Base-by-base conservation (phyloP, 2,329 filamentous ascomycete genomes). In the Cytospora chrysosperma region DNA sequence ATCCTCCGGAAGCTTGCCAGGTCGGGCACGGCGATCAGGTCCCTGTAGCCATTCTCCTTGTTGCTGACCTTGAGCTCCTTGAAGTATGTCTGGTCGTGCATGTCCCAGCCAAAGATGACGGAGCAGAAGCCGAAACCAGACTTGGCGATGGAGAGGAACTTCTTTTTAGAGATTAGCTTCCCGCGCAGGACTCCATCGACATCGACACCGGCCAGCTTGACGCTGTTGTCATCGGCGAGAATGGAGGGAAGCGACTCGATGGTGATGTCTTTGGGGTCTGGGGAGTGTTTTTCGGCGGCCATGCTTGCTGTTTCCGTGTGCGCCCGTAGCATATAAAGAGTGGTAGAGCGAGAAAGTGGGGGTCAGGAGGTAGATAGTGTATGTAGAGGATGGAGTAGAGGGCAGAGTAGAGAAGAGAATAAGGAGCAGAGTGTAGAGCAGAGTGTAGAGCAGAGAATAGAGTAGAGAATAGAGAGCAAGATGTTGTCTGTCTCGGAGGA, bases 71-170 rank as follows among this genome's bases (percentile, higher is more conserved):
- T 85, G 67, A 97, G 85, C 77, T 97, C 93, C 70, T 84, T 87
- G 74, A 91, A 88, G 76, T 97, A 97, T 13, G 92, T 96, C 79
- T 87, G 83, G 73, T 97, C 93, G 76, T 97, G 93, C 92, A 97
- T 96, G 77, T 97, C 93, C 93, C 93, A 97, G 74, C 93, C 93
- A 72, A 96, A 97, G 68, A 97, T 87, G 69, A 97, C 92, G 24
- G 91, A 95, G 81, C 93, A 97, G 81, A 97, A 97, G 60, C 93
- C 93, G 70, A 97, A 97, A 58, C 93, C 93, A 52, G 87, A 84
- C 50, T 85, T 77, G n/a, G 88, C 89, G 59, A 97, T 85, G 32
- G 90, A 92, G 43, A 97, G 80, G 76, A 97, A 97, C 79, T 97
- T 97, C 74, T 89, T 90, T 82, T 96, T 96, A 70, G 92, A 92